Evolutionary conservation across 345 rosid species (phyloP), one percentile per base, ranked within the genome.

Genomic region (Hibiscus trionum): DNA sequence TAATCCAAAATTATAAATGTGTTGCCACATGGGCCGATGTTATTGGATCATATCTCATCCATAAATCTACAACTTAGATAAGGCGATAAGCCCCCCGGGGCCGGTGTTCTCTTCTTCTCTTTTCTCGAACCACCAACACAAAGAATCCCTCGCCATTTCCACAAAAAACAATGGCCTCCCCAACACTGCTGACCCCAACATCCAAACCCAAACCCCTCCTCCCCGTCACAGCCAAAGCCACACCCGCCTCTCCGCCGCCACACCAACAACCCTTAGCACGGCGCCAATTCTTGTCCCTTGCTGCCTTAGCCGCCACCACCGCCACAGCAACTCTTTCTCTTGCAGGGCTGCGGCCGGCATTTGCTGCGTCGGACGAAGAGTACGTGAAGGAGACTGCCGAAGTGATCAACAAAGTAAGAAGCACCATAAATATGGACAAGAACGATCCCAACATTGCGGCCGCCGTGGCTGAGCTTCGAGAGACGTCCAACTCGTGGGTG

Each of bases 31-130:
- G 60, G 31, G 16, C 19, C 17, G 24, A 76, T 47, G 5, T 52
- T 44, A 77, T 75, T 78, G 85, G 78, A 7, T 69, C 53, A 27
- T 11, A 85, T 87, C 76, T 46, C 47, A 49, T 78, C 90, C 88
- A 76, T 46, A 77, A 49, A 79, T 46, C 75, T 62, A 62, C 46
- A 73, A 35, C 73, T 42, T 21, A 74, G 97, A 94, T 94, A 91
- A 94, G 96, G 83, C 56, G 96, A 91, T 94, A 94, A 91, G 95
- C 70, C 78, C 84, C 88, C n/a, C n/a, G n/a, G n/a, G n/a, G n/a
- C n/a, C 96, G 90, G 85, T 95, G 84, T 96, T 76, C 35, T 75
- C 46, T 42, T 42, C 46, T 73, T 77, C 73, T 66, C 76, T 81
- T 21, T 59, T 73, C 72, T 61, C 75, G 46, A 16, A 33, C 29